Percentiles rank a stretch among this genome's conserved stretches.
phyloP scores from a whole-genome alignment of 306 rosid species.

The Vigna trinervia region DNA sequence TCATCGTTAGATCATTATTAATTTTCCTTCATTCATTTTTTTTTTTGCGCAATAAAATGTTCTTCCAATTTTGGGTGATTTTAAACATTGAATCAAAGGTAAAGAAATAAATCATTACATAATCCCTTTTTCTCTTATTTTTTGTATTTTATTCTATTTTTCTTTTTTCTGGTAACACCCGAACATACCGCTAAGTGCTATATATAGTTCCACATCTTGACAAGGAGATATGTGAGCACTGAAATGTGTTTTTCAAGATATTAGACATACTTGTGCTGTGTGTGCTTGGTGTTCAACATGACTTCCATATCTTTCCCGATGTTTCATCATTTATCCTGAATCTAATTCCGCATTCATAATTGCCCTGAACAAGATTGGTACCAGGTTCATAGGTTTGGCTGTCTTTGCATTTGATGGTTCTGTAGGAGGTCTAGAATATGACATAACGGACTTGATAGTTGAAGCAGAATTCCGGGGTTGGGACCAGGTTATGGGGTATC shows the following conservation, averaged over 20 bases:
- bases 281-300: not conserved
- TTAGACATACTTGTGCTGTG: slow-evolving; percentile 17
- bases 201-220: slow-evolving; percentile 20
- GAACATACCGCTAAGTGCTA: not conserved
- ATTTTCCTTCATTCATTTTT: not conserved
- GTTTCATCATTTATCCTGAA: too few species aligned
- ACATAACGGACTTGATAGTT: slow-evolving; percentile 7
- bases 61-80: slow-evolving; percentile 17
- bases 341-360: too few species aligned
- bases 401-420: slow-evolving; percentile 14
- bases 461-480: not conserved
- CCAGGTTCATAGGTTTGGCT: slow-evolving; percentile 10
- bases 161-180: not conserved
- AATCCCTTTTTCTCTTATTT: slow-evolving; percentile 14
- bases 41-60: not conserved
- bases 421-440: slow-evolving; percentile 17
- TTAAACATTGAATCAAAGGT: not conserved
- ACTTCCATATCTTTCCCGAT: not conserved
- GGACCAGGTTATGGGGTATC: slow-evolving; percentile 8
- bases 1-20: slow-evolving; percentile 13
- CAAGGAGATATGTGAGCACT: not conserved
- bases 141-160: not conserved
- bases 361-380: not conserved
- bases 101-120: slow-evolving; percentile 4
- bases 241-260: slow-evolving; percentile 8